Evolutionary conservation across 768 basidiomycete species (phyloP).

Genomic region (Asterophora parasitica): DNA sequence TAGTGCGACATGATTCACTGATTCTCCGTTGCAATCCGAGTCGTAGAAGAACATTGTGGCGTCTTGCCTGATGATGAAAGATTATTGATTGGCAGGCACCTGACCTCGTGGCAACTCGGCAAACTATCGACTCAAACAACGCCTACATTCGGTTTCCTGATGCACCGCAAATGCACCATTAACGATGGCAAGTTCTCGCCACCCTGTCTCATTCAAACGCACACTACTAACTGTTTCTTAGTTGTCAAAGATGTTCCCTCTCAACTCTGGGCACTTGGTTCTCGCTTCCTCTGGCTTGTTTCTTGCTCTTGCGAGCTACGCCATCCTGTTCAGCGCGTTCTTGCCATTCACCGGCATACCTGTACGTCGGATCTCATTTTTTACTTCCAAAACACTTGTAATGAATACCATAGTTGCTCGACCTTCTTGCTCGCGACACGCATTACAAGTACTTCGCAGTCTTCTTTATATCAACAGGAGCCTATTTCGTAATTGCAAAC

Average conservation of each 20-base stretch:
- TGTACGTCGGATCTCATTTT: slow-evolving; percentile 33
- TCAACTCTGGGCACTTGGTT: slow-evolving; percentile 42
- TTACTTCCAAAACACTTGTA: background rate
- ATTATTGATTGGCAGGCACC: too few species aligned
- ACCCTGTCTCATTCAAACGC: background rate
- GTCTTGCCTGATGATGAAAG: background rate
- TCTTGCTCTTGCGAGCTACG: slow-evolving; percentile 55
- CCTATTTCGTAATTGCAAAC: slow-evolving; percentile 94
- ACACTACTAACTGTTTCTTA: background rate
- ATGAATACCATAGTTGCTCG: slow-evolving; percentile 46
- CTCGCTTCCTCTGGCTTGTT: slow-evolving; percentile 44
- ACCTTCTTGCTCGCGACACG: slow-evolving; percentile 60
- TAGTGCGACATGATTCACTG: too few species aligned
- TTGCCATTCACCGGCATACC: slow-evolving; percentile 45
- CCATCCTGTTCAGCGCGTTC: slow-evolving; percentile 62
- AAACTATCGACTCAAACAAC: too few species aligned
- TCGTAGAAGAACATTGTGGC: too few species aligned
- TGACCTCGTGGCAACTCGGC: too few species aligned
- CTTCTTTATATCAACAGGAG: slow-evolving; percentile 72
- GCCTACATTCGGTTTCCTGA: too few species aligned
- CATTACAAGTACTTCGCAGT: slow-evolving; percentile 90
- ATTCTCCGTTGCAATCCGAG: too few species aligned
- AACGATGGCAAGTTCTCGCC: background rate
- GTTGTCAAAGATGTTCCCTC: background rate
- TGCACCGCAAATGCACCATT: too few species aligned